Evolutionary conservation across 305 asterid species (phyloP).

Genomic region (Solanum hybrid): DNA sequence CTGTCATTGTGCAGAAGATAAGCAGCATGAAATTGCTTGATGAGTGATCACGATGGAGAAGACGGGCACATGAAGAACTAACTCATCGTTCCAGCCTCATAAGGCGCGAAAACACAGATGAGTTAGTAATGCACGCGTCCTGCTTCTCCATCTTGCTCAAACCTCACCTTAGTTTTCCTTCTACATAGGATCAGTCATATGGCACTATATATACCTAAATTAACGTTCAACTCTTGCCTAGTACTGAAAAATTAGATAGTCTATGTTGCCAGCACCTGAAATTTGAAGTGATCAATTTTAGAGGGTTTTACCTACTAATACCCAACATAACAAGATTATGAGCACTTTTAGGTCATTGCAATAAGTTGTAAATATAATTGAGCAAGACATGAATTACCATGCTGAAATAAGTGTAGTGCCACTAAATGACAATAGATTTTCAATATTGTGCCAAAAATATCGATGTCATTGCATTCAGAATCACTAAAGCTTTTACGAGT

Average conservation of each 20-base stretch:
- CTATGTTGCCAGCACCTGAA: no score
- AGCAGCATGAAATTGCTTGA: no score
- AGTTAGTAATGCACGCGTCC: slow-evolving; percentile 34
- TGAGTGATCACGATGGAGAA: no score
- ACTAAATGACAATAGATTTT: background rate
- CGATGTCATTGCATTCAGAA: background rate
- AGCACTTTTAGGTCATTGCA: background rate
- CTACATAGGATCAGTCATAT: background rate
- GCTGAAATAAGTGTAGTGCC: background rate
- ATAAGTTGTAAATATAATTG: background rate
- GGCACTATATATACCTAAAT: no score
- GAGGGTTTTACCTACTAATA: background rate
- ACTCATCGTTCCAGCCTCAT: background rate
- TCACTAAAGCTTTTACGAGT: background rate
- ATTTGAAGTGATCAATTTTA: no score
- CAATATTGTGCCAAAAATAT: no score
- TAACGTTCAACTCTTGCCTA: no score
- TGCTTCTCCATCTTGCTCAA: slow-evolving; percentile 50
- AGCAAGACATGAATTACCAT: background rate
- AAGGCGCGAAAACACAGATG: background rate
- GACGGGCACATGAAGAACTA: slow-evolving; percentile 31
- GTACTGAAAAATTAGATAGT: no score
- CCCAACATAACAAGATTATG: background rate
- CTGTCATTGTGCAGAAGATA: background rate
- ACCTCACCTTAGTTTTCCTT: slow-evolving; percentile 19